These are phyloP conservation scores for Paracoccidioides lutzii DNA, from an alignment of 2,329 filamentous ascomycete genomes.

Conservation along the genomic window DNA sequence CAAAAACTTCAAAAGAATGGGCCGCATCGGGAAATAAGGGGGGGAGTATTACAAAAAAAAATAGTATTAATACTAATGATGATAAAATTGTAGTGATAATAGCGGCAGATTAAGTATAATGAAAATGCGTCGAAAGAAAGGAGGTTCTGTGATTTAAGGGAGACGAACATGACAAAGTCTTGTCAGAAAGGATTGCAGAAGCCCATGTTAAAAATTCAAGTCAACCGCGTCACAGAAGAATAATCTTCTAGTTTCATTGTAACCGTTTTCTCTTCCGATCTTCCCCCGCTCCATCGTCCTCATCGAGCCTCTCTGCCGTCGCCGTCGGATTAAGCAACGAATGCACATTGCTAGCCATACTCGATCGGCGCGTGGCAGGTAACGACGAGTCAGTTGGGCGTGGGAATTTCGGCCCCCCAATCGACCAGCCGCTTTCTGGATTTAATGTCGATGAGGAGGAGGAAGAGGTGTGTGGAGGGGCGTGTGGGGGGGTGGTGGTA, in stretches of 20 bases:
- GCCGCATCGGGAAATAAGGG: no score
- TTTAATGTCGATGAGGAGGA: slow-evolving; percentile 32
- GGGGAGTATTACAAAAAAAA: no score
- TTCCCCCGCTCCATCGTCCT: slow-evolving; percentile 41
- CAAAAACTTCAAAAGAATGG: no score
- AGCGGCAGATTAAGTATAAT: no score
- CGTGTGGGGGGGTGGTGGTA: slow-evolving; percentile 12
- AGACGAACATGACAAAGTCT: no score
- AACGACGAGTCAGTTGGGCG: slow-evolving; percentile 28
- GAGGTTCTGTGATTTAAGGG: no score
- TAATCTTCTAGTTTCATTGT: slow-evolving; percentile 22
- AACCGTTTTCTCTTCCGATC: slow-evolving; percentile 51
- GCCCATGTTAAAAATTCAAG: no score
- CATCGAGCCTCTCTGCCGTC: slow-evolving; percentile 52
- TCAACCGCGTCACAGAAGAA: no score
- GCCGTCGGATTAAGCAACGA: slow-evolving; percentile 56
- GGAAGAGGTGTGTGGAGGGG: neutral
- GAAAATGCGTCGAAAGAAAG: no score
- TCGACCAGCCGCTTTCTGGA: slow-evolving; percentile 44
- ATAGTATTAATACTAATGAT: no score
- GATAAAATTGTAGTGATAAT: no score
- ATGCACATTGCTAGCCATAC: slow-evolving; percentile 59
- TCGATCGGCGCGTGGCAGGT: slow-evolving; percentile 53
- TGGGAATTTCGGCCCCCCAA: slow-evolving; percentile 34
- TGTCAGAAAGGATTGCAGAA: no score